Conservation (phyloP, 1,139 yeast genomes). For the Yamadazyma sp. region DNA sequence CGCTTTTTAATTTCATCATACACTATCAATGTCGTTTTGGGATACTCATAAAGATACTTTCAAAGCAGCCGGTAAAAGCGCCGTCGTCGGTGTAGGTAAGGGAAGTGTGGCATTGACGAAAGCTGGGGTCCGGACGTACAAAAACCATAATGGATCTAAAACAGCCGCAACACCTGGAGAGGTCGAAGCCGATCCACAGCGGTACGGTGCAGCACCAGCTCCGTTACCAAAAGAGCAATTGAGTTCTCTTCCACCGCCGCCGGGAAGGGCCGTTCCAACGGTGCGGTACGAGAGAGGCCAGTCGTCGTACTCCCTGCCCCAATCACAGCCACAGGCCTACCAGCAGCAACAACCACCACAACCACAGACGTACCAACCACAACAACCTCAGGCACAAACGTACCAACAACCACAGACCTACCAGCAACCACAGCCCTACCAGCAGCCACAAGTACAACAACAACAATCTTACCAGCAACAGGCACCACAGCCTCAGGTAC, state of each 20-base stretch:
- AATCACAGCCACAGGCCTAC: conserved; percentile 1
- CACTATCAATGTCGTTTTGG: conserved; percentile 44
- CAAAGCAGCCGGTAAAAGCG: conserved; percentile 47
- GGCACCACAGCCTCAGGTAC: background rate
- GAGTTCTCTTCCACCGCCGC: conserved; percentile 38
- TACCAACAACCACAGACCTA: conserved; percentile 5
- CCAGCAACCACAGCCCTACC: conserved; percentile 6
- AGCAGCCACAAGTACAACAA: background rate
- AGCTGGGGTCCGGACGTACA: conserved; percentile 53
- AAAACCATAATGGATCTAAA: conserved; percentile 28
- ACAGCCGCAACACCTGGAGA: conserved; percentile 5
- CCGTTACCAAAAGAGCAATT: conserved; percentile 24
- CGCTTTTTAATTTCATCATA: too few species aligned
- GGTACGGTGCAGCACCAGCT: conserved; percentile 12
- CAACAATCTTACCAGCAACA: too few species aligned
- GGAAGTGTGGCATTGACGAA: conserved; percentile 49
- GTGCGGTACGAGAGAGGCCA: conserved; percentile 5
- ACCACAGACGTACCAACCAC: background rate
- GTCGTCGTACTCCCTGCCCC: conserved; percentile 6
- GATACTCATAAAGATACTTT: conserved; percentile 52
- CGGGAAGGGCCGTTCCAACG: conserved; percentile 18
- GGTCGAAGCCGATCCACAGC: background rate
- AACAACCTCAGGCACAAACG: conserved; percentile 3
- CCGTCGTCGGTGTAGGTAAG: conserved; percentile 49
- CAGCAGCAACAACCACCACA: background rate